Conservation (phyloP, 345 rosid species). For the Carallia brachiata region DNA sequence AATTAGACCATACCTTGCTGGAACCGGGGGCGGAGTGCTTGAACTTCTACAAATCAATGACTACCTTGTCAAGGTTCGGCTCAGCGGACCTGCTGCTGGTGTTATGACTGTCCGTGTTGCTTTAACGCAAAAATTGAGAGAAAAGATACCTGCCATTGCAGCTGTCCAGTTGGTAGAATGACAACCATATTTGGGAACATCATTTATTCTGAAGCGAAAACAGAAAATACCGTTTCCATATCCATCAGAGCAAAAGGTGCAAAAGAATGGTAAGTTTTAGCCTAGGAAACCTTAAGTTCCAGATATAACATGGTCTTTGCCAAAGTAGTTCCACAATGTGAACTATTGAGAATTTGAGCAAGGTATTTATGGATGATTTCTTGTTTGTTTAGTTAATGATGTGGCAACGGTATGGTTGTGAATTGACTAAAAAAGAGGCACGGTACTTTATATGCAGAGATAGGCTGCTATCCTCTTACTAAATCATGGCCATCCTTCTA, state of each 20-base stretch:
- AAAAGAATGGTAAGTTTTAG: neutral
- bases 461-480: no score
- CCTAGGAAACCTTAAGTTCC: neutral
- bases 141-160: conserved; percentile 70
- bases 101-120: conserved; percentile 95
- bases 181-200: conserved; percentile 7
- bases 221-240: neutral
- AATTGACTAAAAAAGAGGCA: no score
- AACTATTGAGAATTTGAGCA: no score
- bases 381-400: no score
- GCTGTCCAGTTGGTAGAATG: conserved; percentile 81
- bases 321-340: no score
- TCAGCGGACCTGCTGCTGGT: conserved; percentile 83
- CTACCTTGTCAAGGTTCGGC: conserved; percentile 61
- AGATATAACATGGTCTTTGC: no score
- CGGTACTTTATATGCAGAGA: no score
- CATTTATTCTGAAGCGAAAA: conserved; percentile 13
- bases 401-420: no score
- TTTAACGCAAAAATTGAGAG: conserved; percentile 81
- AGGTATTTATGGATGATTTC: no score
- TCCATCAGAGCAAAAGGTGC: neutral
- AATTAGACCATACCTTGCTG: conserved; percentile 83
- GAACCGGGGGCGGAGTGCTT: conserved; percentile 84
- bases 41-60: conserved; percentile 72
- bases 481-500: neutral